Percentiles rank a stretch among this genome's conserved stretches.
phyloP scores from a whole-genome alignment of 2,329 filamentous ascomycete species.

The Claviceps sp. region DNA sequence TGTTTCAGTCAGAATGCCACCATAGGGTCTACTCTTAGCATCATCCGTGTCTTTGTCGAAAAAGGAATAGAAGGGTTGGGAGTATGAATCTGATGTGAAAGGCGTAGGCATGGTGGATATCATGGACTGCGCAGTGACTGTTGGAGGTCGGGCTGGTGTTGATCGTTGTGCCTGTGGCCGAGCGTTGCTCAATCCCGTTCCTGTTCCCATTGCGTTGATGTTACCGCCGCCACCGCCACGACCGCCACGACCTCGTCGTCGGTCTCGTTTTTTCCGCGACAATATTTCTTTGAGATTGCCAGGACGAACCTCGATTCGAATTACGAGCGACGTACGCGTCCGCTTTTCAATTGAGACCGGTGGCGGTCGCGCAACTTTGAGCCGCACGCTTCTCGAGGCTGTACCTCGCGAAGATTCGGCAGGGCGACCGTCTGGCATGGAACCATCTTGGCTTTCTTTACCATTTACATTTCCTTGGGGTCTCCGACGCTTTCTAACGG shows the following conservation, averaged over 20 bases:
- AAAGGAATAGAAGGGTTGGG: conserved; percentile 75
- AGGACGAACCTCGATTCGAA: conserved; percentile 23
- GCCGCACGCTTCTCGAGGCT: conserved; percentile 45
- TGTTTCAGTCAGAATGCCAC: conserved; percentile 75
- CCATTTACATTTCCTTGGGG: conserved; percentile 35
- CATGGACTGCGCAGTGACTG: conserved; percentile 5
- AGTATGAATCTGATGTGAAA: conserved; percentile 46
- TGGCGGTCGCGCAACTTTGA: conserved; percentile 29
- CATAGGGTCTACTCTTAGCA: conserved; percentile 83
- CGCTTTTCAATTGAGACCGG: conserved; percentile 28
- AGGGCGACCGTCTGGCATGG: conserved; percentile 15
- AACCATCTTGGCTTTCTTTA: conserved; percentile 22
- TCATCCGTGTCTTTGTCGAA: conserved; percentile 84
- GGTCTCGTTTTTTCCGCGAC: conserved; percentile 20
- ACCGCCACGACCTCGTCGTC: conserved; percentile 12
- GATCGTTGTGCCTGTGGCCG: conserved; percentile 12
- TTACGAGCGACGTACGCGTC: conserved; percentile 20
- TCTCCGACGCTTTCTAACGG: conserved; percentile 40
- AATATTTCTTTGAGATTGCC: conserved; percentile 26
- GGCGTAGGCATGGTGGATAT: conserved; percentile 35
- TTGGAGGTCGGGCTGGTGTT: conserved; percentile 8
- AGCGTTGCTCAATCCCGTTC: neutral
- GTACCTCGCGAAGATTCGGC: conserved; percentile 14
- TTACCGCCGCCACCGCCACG: conserved; percentile 12
- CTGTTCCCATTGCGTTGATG: neutral